Percentiles rank a stretch among this genome's conserved stretches.
These are phyloP conservation scores for Salix purpurea DNA, from an alignment of 345 rosid species.

Conservation along the genomic window DNA sequence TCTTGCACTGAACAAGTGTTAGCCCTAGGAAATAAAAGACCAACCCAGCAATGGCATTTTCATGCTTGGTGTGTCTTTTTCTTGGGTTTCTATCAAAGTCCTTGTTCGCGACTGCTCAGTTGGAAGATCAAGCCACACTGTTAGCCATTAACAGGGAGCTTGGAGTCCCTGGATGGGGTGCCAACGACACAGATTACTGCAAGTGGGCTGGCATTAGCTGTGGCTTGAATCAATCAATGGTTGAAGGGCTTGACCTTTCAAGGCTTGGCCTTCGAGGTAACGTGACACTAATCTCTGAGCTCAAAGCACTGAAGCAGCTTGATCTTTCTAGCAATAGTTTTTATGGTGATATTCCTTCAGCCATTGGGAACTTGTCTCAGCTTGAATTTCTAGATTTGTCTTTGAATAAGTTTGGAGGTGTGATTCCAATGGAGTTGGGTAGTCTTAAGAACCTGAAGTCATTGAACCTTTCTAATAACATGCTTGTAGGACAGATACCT, in stretches of 20 bases:
- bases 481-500: conserved; percentile 51
- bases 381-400: conserved; percentile 57
- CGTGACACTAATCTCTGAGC: conserved; percentile 49
- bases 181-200: conserved; percentile 63
- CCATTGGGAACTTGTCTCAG: conserved; percentile 27
- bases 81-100: conserved; percentile 55
- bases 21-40: neutral
- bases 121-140: conserved; percentile 53
- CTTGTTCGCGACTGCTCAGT: conserved; percentile 40
- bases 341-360: conserved; percentile 19
- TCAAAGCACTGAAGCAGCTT: conserved; percentile 28
- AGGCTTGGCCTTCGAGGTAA: conserved; percentile 78
- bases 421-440: conserved; percentile 42
- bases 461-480: conserved; percentile 49
- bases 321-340: conserved; percentile 31
- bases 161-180: conserved; percentile 74
- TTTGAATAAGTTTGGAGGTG: conserved; percentile 49
- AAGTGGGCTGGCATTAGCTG: conserved; percentile 72
- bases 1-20: conserved; percentile 14
- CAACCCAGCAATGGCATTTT: conserved; percentile 34
- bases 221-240: conserved; percentile 54
- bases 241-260: conserved; percentile 74
- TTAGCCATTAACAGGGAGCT: conserved; percentile 66
- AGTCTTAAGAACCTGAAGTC: conserved; percentile 30
- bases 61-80: conserved; percentile 39